Percentiles rank a stretch among this genome's conserved stretches.
Evolutionary conservation across 2,329 filamentous ascomycete species (phyloP).

Genomic region (Lachnum nothofagi): DNA sequence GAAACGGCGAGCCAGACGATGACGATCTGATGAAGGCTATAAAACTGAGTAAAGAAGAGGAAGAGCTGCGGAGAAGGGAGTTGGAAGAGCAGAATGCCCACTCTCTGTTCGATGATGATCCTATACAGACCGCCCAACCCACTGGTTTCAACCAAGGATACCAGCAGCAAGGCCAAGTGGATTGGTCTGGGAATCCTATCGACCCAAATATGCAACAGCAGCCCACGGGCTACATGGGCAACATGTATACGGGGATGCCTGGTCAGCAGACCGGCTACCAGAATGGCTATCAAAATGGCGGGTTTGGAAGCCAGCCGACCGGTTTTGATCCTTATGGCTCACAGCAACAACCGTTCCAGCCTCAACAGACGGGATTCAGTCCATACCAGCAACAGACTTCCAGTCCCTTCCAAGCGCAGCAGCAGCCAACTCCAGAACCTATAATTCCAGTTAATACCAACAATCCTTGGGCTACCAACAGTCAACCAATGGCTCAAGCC

Average conservation of each 20-base stretch:
- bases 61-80: slow-evolving; percentile 80
- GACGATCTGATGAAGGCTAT: slow-evolving; percentile 93
- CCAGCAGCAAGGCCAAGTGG: slow-evolving; percentile 91
- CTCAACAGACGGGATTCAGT: slow-evolving; percentile 49
- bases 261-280: slow-evolving; percentile 58
- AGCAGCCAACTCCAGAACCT: slow-evolving; percentile 51
- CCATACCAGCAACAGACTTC: slow-evolving; percentile 45
- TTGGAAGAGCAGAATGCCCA: slow-evolving; percentile 80
- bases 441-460: slow-evolving; percentile 75
- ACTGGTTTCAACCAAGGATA: slow-evolving; percentile 97
- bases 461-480: slow-evolving; percentile 80
- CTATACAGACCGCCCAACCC: slow-evolving; percentile 53
- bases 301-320: slow-evolving; percentile 61
- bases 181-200: slow-evolving; percentile 95
- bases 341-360: slow-evolving; percentile 44
- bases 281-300: slow-evolving; percentile 63
- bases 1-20: slow-evolving; percentile 56
- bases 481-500: slow-evolving; percentile 52
- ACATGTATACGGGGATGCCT: slow-evolving; percentile 50
- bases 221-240: slow-evolving; percentile 65
- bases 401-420: slow-evolving; percentile 39
- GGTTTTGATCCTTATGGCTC: slow-evolving; percentile 66
- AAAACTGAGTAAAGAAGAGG: slow-evolving; percentile 88
- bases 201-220: slow-evolving; percentile 74
- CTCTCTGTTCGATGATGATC: slow-evolving; percentile 81